Base-by-base conservation (phyloP, 495 filamentous ascomycete genomes). In the Lophiotrema nucula region DNA sequence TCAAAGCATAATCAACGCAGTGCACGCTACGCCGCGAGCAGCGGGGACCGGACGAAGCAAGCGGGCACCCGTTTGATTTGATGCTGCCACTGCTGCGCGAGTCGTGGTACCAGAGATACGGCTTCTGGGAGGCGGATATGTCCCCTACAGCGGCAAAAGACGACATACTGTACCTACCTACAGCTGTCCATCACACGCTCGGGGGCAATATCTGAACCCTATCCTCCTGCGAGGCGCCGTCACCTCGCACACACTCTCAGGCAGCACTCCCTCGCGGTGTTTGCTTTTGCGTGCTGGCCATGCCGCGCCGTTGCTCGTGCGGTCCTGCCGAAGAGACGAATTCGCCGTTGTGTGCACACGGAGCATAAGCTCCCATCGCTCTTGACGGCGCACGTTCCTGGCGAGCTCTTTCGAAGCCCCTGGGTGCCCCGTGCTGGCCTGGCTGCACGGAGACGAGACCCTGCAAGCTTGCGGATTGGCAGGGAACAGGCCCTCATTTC, bases 401-500 rank as follows among this genome's bases (percentile, higher is more conserved):
- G 58, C 51, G 44, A 24, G 33, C 51, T 23, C 31, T 28, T 44
- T 19, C 23, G 58, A 46, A 8, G 38, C 58, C 58, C 44, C 52
- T 49, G 45, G n/a, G 23, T 27, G 58, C 51, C 13, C 51, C 52
- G 58, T 56, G 58, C 51, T 42, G 23, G 26, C 15, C 11, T 31
- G 28, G n/a, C 38, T 62, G 33, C 35, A 49, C 51, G 35, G 45
- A 47, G 43, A 60, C 50, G 35, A 46, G 43, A 47, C 57, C 57
- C 57, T 60, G 57, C 49, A 16, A 15, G 49, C 49, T 49, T 26
- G 35, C 58, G 46, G 49, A 56, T 56, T 62, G 51, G 52, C 58
- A 62, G 52, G 58, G 51, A 62, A 56, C 52, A 62, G 44, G 61
- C 41, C 56, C 56, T 65, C 62, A 60, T 65, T 60, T 60, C 52